Percentiles rank a stretch among this genome's conserved stretches.
Conservation (phyloP, 2,329 filamentous ascomycete species). For the Curvularia sp. region DNA sequence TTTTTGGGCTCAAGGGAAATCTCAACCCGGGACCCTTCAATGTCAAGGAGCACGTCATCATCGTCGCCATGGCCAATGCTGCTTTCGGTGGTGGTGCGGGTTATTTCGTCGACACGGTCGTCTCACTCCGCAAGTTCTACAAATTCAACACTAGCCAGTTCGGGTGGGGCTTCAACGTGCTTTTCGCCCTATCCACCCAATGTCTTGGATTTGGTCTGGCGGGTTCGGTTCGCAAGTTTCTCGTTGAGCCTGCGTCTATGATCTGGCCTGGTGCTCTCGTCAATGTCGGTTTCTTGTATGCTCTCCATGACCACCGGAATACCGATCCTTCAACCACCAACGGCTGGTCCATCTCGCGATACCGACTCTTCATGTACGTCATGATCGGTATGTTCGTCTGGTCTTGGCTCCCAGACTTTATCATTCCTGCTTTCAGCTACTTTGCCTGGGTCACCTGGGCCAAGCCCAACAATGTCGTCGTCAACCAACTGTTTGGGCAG, state of each 20-base stretch:
- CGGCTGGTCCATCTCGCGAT: not conserved
- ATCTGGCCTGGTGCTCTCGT: not conserved
- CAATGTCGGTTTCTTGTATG: not conserved
- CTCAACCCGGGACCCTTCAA: slow-evolving; percentile 1
- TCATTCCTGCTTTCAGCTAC: slow-evolving; percentile 1
- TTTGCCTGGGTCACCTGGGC: not conserved
- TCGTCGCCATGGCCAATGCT: not conserved
- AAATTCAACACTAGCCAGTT: not conserved
- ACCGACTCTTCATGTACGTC: not conserved
- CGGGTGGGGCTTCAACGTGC: not conserved
- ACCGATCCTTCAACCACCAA: not conserved
- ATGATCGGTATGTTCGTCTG: not conserved
- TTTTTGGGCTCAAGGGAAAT: not conserved
- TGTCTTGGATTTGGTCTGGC: not conserved
- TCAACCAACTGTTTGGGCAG: not conserved
- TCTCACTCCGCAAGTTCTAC: slow-evolving; percentile 1
- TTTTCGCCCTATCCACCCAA: not conserved
- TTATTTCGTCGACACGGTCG: not conserved
- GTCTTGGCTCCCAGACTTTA: not conserved
- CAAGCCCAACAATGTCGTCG: not conserved
- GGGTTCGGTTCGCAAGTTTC: not conserved
- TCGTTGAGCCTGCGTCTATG: not conserved
- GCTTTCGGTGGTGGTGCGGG: not conserved
- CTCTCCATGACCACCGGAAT: not conserved
- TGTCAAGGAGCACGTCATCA: not conserved